Conservation (phyloP, 306 rosid species). For the Coriaria nepalensis region DNA sequence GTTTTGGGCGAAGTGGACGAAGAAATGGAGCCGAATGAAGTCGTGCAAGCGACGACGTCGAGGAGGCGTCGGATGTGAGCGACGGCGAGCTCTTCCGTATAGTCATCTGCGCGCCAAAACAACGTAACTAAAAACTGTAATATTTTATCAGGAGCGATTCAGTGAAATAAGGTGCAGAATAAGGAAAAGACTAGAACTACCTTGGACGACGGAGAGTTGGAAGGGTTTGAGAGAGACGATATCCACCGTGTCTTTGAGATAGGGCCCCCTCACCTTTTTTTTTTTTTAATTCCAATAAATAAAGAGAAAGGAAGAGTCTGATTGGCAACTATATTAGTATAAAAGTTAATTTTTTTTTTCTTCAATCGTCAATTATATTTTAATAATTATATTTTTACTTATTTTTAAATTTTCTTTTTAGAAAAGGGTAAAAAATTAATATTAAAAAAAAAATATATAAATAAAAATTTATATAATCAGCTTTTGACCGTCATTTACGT, state of each 20-base stretch:
- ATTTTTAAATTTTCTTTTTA: too few species aligned
- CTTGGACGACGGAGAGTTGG: conserved; percentile 59
- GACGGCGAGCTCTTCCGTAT: conserved; percentile 56
- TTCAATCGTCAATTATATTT: too few species aligned
- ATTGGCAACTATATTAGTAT: too few species aligned
- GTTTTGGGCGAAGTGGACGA: conserved; percentile 27
- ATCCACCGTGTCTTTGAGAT: conserved; percentile 65
- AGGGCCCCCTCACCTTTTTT: conserved; percentile 54
- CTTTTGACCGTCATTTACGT: conserved; percentile 8
- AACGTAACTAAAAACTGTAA: not conserved
- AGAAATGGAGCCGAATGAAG: conserved; percentile 34
- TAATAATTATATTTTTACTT: too few species aligned
- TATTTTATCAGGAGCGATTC: not conserved
- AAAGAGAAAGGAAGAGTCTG: too few species aligned
- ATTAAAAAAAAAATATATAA: conserved; percentile 2
- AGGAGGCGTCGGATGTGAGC: conserved; percentile 73
- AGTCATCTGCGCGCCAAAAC: conserved; percentile 44
- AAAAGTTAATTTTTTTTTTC: too few species aligned
- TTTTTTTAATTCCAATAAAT: too few species aligned
- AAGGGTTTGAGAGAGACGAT: conserved; percentile 73
- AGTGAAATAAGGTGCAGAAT: conserved; percentile 6
- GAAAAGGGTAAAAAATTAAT: too few species aligned
- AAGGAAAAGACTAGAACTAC: conserved; percentile 20
- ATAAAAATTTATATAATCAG: too few species aligned
- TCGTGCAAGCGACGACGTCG: conserved; percentile 71